These are phyloP conservation scores for Amyloporia xantha DNA, from an alignment of 768 basidiomycete species.

Conservation along the genomic window DNA sequence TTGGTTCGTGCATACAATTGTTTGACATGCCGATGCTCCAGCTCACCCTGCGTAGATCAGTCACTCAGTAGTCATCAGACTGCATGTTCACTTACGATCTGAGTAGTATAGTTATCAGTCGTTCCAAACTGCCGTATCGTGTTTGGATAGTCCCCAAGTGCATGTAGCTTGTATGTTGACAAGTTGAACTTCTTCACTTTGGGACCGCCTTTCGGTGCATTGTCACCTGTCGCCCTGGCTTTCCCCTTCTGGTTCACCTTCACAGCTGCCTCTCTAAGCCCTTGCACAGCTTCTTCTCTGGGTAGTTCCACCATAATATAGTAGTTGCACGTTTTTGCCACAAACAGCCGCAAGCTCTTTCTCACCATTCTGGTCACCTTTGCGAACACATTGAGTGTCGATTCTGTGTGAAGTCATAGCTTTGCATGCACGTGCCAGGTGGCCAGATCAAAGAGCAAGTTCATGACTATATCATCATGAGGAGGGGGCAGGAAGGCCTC, in stretches of 20 bases:
- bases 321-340: neutral
- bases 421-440: conserved; percentile 36
- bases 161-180: neutral
- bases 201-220: no score
- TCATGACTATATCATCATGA: conserved; percentile 19
- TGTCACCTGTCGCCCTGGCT: no score
- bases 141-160: neutral
- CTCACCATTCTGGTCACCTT: neutral
- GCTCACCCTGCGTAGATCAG: conserved; percentile 28
- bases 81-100: conserved; percentile 17
- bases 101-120: conserved; percentile 11
- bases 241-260: neutral
- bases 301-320: neutral
- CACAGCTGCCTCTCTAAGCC: neutral
- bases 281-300: conserved; percentile 1
- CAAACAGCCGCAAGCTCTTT: neutral
- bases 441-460: conserved; percentile 27
- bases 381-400: conserved; percentile 24
- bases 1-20: conserved; percentile 29
- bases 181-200: neutral
- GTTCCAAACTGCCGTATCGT: neutral
- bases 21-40: conserved; percentile 32
- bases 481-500: conserved; percentile 22
- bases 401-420: conserved; percentile 33
- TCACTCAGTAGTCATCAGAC: no score